phyloP scores from a whole-genome alignment of 371 early-diverging fungal species.

The Mortierella sp. region DNA sequence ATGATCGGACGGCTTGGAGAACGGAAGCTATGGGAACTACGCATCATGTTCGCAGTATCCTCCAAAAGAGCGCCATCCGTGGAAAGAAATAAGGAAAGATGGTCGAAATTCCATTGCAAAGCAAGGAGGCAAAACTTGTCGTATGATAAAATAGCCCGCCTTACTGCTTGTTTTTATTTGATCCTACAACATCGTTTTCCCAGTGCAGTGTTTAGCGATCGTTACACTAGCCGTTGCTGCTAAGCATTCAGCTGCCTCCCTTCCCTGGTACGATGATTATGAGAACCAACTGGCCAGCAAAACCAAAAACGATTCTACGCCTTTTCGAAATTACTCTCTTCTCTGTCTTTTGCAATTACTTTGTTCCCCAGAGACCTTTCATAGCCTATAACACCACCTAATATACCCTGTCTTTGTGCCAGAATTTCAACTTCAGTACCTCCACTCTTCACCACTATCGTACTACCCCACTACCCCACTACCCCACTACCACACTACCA shows the following conservation, averaged over 20 bases:
- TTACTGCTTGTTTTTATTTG: neutral
- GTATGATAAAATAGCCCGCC: neutral
- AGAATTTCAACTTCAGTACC: no score
- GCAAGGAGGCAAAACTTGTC: neutral
- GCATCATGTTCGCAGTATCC: no score
- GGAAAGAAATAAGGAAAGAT: neutral
- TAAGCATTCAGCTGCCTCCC: neutral
- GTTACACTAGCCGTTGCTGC: neutral
- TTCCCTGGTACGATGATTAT: no score
- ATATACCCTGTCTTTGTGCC: no score
- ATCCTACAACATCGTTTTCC: neutral
- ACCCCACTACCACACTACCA: no score
- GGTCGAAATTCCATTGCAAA: neutral
- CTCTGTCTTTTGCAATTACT: neutral
- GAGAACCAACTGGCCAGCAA: no score
- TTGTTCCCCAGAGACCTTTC: no score
- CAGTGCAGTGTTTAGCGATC: neutral
- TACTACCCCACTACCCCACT: no score
- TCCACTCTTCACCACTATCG: no score
- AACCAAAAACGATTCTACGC: neutral
- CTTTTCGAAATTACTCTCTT: neutral
- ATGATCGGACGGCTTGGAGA: no score
- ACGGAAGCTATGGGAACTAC: no score
- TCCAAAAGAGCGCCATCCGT: neutral
- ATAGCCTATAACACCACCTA: no score